phyloP scores from a whole-genome alignment of 2,329 filamentous ascomycete species.

The Epichloe amarillans region DNA sequence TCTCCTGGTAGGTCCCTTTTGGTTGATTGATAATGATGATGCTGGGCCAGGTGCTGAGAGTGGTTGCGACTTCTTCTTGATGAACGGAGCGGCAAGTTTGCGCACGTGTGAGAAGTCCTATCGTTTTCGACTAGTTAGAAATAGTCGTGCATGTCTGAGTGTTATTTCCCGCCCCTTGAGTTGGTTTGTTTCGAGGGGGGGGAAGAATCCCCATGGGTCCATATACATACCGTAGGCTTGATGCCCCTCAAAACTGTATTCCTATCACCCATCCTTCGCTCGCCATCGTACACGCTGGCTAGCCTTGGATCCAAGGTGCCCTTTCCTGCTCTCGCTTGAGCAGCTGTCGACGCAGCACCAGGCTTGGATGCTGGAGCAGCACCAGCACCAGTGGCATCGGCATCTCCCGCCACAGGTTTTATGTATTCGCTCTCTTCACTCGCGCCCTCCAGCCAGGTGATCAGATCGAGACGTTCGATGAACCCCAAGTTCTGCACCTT shows the following conservation, averaged over 20 bases:
- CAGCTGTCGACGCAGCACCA: constrained; percentile 28
- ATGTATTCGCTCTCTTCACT: constrained; percentile 89
- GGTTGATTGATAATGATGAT: constrained; percentile 39
- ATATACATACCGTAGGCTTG: constrained; percentile 62
- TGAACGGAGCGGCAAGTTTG: constrained; percentile 69
- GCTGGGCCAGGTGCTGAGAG: constrained; percentile 26
- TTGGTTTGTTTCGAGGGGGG: too few relatives aligned
- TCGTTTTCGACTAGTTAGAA: background rate
- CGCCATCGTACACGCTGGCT: constrained; percentile 79
- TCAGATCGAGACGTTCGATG: constrained; percentile 79
- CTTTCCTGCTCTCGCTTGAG: constrained; percentile 42
- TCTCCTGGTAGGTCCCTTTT: constrained; percentile 35
- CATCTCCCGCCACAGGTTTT: constrained; percentile 61
- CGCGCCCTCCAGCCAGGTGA: constrained; percentile 85
- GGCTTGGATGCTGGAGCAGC: constrained; percentile 18
- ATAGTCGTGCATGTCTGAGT: background rate
- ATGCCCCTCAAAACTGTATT: constrained; percentile 78
- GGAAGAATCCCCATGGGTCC: too few relatives aligned
- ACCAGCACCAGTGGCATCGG: constrained; percentile 27
- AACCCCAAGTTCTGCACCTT: constrained; percentile 82
- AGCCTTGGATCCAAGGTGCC: constrained; percentile 66
- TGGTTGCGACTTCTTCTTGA: constrained; percentile 44
- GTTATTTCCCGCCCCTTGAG: too few relatives aligned
- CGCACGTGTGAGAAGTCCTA: constrained; percentile 92
- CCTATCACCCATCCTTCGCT: constrained; percentile 83